Base-by-base conservation (phyloP, 2,329 filamentous ascomycete species). In the Arthrobotrys iridis region DNA sequence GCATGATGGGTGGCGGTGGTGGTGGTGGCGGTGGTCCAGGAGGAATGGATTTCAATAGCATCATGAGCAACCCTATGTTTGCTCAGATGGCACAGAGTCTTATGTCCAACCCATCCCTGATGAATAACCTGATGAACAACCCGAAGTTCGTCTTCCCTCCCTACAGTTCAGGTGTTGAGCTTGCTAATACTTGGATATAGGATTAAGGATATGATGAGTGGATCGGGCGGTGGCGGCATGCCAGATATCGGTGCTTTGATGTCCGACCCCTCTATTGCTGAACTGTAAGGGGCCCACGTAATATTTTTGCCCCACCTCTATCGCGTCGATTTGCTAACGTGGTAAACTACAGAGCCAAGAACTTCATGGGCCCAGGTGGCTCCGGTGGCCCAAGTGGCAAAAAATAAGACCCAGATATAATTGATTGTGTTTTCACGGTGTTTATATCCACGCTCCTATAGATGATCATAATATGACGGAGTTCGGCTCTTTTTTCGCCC, bases 61-160 rank as follows among this genome's bases (percentile, higher is more conserved):
- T 99, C 82, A 96, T 98, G 93, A 93, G 86, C 85, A 99, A 98
- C 85, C 95, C 95, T 66, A 98, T 98, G 95, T 96, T 99, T 84
- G 89, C 93, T 58, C 91, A 88, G 84, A 97, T 98, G 93, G 95
- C 95, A 3, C 93, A 97, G 85, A 97, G 92, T 83, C 84, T 99
- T 65, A 98, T 98, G 95, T 92, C 89, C 84, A 97, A 99, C 84
- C 95, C 95, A 0, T 92, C 96, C 7, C 89, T 93, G 85, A 91
- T 98, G 88, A 87, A 86, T 81, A 95, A 93, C 82, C 84, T 99
- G 71, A 97, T 99, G 93, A 93, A 86, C 86, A 98, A 99, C 85
- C 95, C 95, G 2, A 88, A 76, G 65, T 71, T 64, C n/a, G 71
- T 24, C 6, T 22, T 26, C 33, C 22, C 55, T 18, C 24, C 45